These are phyloP conservation scores for Myochromella boudieri DNA, from an alignment of 768 basidiomycete species.

Conservation along the genomic window DNA sequence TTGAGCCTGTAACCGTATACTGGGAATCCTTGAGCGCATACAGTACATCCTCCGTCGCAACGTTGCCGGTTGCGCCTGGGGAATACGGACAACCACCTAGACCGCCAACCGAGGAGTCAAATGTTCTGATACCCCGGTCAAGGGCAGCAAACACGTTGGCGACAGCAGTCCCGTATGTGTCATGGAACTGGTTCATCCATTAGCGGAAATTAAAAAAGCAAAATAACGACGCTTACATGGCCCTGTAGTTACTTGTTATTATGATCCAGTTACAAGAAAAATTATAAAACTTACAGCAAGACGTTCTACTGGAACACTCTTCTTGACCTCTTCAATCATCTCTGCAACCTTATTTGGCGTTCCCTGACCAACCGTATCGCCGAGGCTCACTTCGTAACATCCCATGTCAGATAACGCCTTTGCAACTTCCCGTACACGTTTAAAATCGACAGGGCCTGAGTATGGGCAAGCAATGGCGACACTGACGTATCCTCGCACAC, in stretches of 20 bases:
- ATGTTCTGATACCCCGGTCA: slow-evolving; percentile 71
- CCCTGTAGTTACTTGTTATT: slow-evolving; percentile 33
- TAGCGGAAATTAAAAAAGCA: not conserved
- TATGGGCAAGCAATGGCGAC: slow-evolving; percentile 85
- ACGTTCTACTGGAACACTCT: slow-evolving; percentile 54
- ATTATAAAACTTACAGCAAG: slow-evolving; percentile 58
- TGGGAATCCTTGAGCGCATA: slow-evolving; percentile 73
- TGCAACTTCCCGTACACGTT: slow-evolving; percentile 65
- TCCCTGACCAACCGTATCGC: slow-evolving; percentile 89
- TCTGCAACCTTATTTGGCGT: slow-evolving; percentile 65
- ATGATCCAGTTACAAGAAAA: not conserved
- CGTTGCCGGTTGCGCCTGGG: slow-evolving; percentile 93
- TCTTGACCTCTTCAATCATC: slow-evolving; percentile 72
- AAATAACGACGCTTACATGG: slow-evolving; percentile 41
- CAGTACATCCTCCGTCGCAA: slow-evolving; percentile 89
- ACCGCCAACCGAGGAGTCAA: slow-evolving; percentile 85
- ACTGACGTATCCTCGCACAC: slow-evolving; percentile 85
- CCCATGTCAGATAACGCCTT: slow-evolving; percentile 82
- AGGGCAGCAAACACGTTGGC: slow-evolving; percentile 76
- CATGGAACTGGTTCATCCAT: slow-evolving; percentile 64
- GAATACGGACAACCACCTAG: slow-evolving; percentile 96
- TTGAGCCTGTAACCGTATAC: slow-evolving; percentile 50
- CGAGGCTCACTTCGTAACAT: slow-evolving; percentile 90
- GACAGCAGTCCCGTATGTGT: slow-evolving; percentile 84
- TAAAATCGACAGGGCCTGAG: slow-evolving; percentile 71